Evolutionary conservation across 1,139 yeast genomes (phyloP).

Genomic region (Yamadazyma membranifaciens): DNA sequence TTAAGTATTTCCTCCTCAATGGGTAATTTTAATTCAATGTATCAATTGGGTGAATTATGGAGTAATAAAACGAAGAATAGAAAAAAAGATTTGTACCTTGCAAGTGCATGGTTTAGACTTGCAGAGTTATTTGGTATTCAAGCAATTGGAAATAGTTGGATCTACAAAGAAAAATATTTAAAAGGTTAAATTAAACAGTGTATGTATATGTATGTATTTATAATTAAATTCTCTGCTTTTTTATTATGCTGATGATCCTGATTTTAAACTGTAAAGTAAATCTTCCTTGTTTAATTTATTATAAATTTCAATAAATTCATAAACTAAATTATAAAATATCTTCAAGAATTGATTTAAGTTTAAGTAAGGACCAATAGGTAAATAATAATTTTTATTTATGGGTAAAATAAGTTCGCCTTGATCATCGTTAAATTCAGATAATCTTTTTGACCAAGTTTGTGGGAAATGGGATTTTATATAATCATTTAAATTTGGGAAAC

Average conservation of each 20-base stretch:
- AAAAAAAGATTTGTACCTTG: slow-evolving; percentile 59
- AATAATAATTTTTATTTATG: slow-evolving; percentile 25
- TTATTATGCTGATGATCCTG: slow-evolving; percentile 14
- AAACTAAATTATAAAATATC: slow-evolving; percentile 28
- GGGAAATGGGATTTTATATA: slow-evolving; percentile 33
- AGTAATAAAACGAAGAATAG: slow-evolving; percentile 51
- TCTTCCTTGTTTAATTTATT: slow-evolving; percentile 14
- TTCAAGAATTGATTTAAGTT: slow-evolving; percentile 33
- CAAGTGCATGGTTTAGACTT: slow-evolving; percentile 71
- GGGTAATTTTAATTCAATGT: slow-evolving; percentile 71
- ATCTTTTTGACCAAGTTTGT: slow-evolving; percentile 29
- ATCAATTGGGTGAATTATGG: slow-evolving; percentile 72
- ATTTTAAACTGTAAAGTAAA: slow-evolving; percentile 20
- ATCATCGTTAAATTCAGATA: slow-evolving; percentile 7
- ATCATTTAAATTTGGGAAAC: slow-evolving; percentile 19
- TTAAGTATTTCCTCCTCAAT: slow-evolving; percentile 66
- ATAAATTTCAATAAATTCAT: slow-evolving; percentile 33
- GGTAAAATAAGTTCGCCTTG: slow-evolving; percentile 14
- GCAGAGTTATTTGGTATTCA: slow-evolving; percentile 66
- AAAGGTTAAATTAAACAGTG: slow-evolving; percentile 4
- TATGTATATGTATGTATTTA: neutral
- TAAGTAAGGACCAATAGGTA: slow-evolving; percentile 40
- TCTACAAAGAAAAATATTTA: slow-evolving; percentile 69
- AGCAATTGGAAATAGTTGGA: slow-evolving; percentile 75
- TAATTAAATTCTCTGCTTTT: neutral